A percentile compares a stretch with the other conserved stretches of the same genome.
These are phyloP conservation scores for Kitagawia praeruptora DNA, from an alignment of 129 eudicot genomes.

Conservation along the genomic window DNA sequence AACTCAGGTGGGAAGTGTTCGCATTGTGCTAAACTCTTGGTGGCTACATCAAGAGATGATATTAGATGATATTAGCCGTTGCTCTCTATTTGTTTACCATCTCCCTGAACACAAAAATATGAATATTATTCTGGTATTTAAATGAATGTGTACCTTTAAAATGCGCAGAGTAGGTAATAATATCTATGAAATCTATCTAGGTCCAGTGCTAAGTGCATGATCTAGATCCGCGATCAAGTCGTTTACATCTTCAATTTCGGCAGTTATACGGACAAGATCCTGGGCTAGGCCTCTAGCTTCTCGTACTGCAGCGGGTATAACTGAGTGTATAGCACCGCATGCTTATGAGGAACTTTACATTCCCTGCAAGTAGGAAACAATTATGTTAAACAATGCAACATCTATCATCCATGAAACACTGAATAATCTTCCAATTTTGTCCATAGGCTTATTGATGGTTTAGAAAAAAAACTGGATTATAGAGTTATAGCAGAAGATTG, in stretches of 20 bases:
- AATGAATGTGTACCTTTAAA: too few relatives aligned
- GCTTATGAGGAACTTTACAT: constrained; percentile 93
- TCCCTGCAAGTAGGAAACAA: constrained; percentile 34
- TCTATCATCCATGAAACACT: not conserved
- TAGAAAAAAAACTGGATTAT: not conserved
- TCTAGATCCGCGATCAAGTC: constrained; percentile 88
- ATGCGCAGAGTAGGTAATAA: too few relatives aligned
- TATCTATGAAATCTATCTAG: not conserved
- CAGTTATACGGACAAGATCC: constrained; percentile 89
- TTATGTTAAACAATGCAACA: not conserved
- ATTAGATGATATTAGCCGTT: too few relatives aligned
- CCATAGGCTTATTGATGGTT: not conserved
- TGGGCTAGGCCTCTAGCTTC: constrained; percentile 87
- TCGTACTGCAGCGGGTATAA: constrained; percentile 76
- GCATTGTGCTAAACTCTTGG: too few relatives aligned
- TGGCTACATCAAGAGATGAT: too few relatives aligned
- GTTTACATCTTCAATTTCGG: constrained; percentile 82
- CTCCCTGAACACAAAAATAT: too few relatives aligned
- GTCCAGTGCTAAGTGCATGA: constrained; percentile 73
- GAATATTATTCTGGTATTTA: too few relatives aligned
- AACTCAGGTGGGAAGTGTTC: too few relatives aligned
- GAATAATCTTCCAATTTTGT: not conserved
- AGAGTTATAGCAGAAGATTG: too few relatives aligned
- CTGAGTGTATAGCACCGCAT: constrained; percentile 86
- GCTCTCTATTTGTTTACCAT: too few relatives aligned